phyloP scores from a whole-genome alignment of 805 yeast genomes.

The Suhomyces canberraensis region DNA sequence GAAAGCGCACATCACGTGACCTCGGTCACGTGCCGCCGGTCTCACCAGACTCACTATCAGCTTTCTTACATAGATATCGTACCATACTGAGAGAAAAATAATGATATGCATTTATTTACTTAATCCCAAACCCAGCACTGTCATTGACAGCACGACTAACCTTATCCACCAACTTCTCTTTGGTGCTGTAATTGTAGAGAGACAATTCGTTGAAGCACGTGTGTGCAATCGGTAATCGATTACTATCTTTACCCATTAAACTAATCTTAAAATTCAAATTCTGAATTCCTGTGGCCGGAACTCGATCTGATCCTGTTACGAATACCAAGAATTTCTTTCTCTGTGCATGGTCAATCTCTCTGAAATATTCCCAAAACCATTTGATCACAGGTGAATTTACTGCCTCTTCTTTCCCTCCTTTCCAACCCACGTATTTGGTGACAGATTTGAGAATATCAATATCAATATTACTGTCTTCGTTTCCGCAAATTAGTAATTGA shows the following conservation, averaged over 20 bases:
- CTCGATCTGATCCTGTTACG: constrained; percentile 85
- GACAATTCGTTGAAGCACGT: constrained; percentile 93
- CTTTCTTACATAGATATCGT: not conserved
- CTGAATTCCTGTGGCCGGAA: constrained; percentile 90
- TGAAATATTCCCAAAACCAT: constrained; percentile 89
- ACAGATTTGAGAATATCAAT: constrained; percentile 62
- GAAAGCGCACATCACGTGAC: no score
- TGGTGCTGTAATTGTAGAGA: constrained; percentile 59
- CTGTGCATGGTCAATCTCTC: constrained; percentile 36
- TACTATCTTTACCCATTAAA: constrained; percentile 37
- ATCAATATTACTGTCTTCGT: constrained; percentile 64
- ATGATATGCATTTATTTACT: no score
- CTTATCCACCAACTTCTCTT: constrained; percentile 55
- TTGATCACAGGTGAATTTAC: constrained; percentile 40
- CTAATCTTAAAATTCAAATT: constrained; percentile 72
- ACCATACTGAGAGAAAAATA: no score
- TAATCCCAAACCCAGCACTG: constrained; percentile 84
- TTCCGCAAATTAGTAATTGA: constrained; percentile 74
- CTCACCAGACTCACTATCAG: not conserved
- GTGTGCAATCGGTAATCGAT: constrained; percentile 78
- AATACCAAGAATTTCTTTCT: constrained; percentile 69
- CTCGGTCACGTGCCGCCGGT: constrained; percentile 1
- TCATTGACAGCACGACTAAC: constrained; percentile 68
- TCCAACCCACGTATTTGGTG: constrained; percentile 72
- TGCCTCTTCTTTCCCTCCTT: constrained; percentile 31